Base-by-base conservation (phyloP, 176 grass and related monocot genomes). In the Aegilops longissima region DNA sequence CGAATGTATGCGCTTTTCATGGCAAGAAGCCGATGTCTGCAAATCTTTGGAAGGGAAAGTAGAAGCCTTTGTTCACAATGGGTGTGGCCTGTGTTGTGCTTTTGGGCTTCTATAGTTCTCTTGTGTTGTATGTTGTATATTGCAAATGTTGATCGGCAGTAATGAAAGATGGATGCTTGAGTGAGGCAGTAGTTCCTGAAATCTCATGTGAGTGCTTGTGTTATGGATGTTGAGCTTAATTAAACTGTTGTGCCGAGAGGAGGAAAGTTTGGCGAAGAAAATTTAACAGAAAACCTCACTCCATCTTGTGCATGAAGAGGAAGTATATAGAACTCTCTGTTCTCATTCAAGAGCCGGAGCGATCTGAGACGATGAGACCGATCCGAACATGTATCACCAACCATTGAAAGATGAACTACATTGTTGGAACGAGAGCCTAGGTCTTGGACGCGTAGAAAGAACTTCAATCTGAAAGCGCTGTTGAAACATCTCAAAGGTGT, bases 1-100 rank as follows among this genome's bases (percentile, higher is more conserved):
- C 23, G 47, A 79, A 72, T 70, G 63, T 13, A 82, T 87, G 73
- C 35, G 76, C 44, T 79, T 89, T 87, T 87, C 24, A 25, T 83
- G 85, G 90, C 61, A 21, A 83, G 61, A 25, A 69, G 27, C 38
- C 49, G n/a, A 80, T 73, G 72, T 39, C 12, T 66, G 33, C 44
- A 68, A 29, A 84, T 75, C 61, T 68, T 17, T 90, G 75, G 44
- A 84, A 87, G 49, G 73, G 61, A 76, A 3, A 81, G 6, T 80
- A 81, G 89, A 87, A 87, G 76, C 47, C 61, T 23, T 9, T 52
- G 66, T 78, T 65, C 33, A 79, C 20, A 59, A 59, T 21, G 18
- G 18, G 12, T 52, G 51, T 80, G 49, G 36, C 74, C 3, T 87
- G 47, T 84, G 76, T 23, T 70, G 51, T 84, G 25, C 66, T 61